A percentile compares a stretch with the other conserved stretches of the same genome.
Conservation (phyloP, 805 yeast species). For the Starmerella sp. region DNA sequence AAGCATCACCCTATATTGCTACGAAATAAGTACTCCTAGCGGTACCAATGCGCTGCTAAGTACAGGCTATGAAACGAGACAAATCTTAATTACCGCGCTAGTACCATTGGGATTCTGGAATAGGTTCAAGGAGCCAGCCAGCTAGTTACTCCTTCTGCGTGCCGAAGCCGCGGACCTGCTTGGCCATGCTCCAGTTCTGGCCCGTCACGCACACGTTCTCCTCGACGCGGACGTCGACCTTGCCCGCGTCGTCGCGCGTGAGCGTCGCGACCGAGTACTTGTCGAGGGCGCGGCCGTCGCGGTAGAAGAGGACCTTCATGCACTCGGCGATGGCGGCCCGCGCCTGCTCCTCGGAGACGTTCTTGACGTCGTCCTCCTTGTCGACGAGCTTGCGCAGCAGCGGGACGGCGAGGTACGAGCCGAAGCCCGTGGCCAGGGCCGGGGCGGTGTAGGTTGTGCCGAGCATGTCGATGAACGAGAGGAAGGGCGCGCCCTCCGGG, state of each 20-base stretch:
- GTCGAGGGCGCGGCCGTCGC: constrained; percentile 92
- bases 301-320: constrained; percentile 88
- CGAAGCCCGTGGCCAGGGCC: constrained; percentile 90
- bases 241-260: constrained; percentile 45
- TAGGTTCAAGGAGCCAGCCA: too few relatives aligned
- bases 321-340: constrained; percentile 64
- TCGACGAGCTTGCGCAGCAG: constrained; percentile 76
- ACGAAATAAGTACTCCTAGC: too few relatives aligned
- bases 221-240: constrained; percentile 36
- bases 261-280: constrained; percentile 72
- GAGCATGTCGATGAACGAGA: constrained; percentile 77
- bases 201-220: constrained; percentile 15
- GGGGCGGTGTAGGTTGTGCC: constrained; percentile 89
- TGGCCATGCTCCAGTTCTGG: constrained; percentile 52
- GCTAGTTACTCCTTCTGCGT: constrained; percentile 12
- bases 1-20: too few relatives aligned
- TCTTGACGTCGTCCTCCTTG: constrained; percentile 59
- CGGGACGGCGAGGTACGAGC: constrained; percentile 89
- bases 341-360: constrained; percentile 64
- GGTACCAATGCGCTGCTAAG: too few relatives aligned
- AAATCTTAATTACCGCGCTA: too few relatives aligned
- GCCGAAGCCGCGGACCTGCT: constrained; percentile 83
- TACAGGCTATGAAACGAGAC: too few relatives aligned
- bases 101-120: too few relatives aligned
- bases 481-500: constrained; percentile 55